Base-by-base conservation (phyloP, 208 protist genomes). In the Crithidia mellificae region DNA sequence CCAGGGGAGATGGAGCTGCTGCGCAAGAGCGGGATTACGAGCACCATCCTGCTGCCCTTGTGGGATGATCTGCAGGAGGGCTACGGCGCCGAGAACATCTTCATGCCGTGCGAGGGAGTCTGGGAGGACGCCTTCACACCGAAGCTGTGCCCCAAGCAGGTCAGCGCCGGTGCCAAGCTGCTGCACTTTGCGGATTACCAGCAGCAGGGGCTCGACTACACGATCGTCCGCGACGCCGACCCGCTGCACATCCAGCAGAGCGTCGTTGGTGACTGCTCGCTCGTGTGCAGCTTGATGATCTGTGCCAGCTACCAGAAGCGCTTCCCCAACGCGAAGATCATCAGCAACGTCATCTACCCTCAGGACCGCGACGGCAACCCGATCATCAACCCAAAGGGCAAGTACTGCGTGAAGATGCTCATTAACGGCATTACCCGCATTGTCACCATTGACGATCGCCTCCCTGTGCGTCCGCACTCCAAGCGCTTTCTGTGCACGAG, bases 361-460 rank as follows among this genome's bases (percentile, higher is more conserved):
- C 93, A 96, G 51, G 88, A 92, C 68, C 50, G 51, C 19, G 73
- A 90, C 17, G 79, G 91, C 4, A 81, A 81, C 50, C 88, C 90
- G 14, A 74, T 97, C 12, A 43, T 94, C 19, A 95, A 91, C 71
- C 84, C 87, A 1, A 91, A 87, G 67, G 93, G 93, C 19, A 93
- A 93, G 69, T 96, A 97, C 68, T 88, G 80, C 68, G 83, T 97
- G 7, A 95, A 95, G 72, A 92, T 97, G 87, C 79, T 96, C n/a
- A 78, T 97, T 64, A 97, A 97, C 69, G 93, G 93, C 54, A 88
- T 90, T 25, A 93, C 87, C 19, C 86, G 93, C 24, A 81, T 94
- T 54, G 87, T 97, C 44, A 87, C 85, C 19, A 82, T 97, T 22
- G 93, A 97, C 71, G 93, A 97, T 64, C 80, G 88, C 19, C 81